These are phyloP conservation scores for Chrysopogon serrulatus DNA, from an alignment of 176 grass and related monocot species.

Conservation along the genomic window DNA sequence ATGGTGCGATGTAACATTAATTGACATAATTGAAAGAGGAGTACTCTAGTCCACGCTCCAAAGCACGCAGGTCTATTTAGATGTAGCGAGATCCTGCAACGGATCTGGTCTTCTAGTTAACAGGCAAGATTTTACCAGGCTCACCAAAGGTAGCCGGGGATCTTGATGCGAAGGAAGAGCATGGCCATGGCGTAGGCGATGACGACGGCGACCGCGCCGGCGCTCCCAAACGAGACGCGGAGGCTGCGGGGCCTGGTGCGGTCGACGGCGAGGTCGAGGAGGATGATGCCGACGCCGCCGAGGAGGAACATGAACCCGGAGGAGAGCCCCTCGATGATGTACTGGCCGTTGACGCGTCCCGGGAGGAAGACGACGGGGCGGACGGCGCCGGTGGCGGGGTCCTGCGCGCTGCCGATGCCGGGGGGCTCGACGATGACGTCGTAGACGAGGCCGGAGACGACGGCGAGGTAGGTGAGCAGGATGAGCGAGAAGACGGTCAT, in stretches of 20 bases:
- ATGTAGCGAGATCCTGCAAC: not conserved
- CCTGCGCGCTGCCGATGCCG: slow-evolving; percentile 78
- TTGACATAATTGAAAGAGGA: slow-evolving; percentile 8
- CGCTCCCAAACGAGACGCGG: slow-evolving; percentile 61
- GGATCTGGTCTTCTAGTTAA: slow-evolving; percentile 21
- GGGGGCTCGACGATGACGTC: slow-evolving; percentile 98
- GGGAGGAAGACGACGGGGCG: slow-evolving; percentile 91
- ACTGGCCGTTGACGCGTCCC: slow-evolving; percentile 86
- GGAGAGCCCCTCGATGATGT: slow-evolving; percentile 98
- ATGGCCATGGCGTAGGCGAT: slow-evolving; percentile 82
- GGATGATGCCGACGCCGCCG: slow-evolving; percentile 77
- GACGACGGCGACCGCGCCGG: slow-evolving; percentile 52
- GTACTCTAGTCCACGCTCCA: slow-evolving; percentile 11
- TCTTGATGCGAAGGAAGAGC: slow-evolving; percentile 97
- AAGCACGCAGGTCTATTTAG: slow-evolving; percentile 24
- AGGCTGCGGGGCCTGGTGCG: slow-evolving; percentile 74
- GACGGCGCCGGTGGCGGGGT: slow-evolving; percentile 70
- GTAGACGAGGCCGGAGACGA: slow-evolving; percentile 89
- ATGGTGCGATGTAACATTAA: slow-evolving; percentile 6
- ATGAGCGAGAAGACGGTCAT: slow-evolving; percentile 81
- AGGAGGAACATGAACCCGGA: slow-evolving; percentile 97
- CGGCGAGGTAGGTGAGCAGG: slow-evolving; percentile 90
- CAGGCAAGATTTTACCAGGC: not conserved
- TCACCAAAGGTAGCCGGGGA: slow-evolving; percentile 86
- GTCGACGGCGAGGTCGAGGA: slow-evolving; percentile 85